Base-by-base conservation (phyloP, 495 filamentous ascomycete genomes). In the Aspergillus hancockii region DNA sequence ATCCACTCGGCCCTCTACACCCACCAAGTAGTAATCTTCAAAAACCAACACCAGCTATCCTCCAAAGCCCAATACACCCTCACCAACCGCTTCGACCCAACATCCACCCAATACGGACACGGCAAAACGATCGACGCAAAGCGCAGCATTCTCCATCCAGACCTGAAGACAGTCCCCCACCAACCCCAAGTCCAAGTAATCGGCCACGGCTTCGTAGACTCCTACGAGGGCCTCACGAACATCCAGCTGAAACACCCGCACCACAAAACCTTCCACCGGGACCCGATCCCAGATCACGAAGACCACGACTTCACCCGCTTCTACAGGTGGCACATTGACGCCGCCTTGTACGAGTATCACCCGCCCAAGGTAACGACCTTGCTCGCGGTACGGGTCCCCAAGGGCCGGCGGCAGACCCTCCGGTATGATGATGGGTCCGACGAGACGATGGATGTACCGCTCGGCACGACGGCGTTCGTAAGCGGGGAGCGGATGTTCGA, bases 301-400 rank as follows among this genome's bases (percentile, higher is more conserved):
- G 87, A 90, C 61, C 75, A 87, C 23, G 80, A 82, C 45, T 84
- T 79, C 68, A 90, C 88, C 6, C 83, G 88, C 23, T 91, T 90
- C 71, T 90, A 88, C 69, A 77, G 88, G 34, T 91, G 88, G 88
- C 88, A 91, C 64, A 90, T 91, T 55, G 88, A 91, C 67, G 88
- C 88, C 10, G 88, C 88, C 8, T 75, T 90, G 4, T 91, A 91
- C 66, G 88, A 82, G 13, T 77, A 89, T 18, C 82, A 89, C 32
- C 88, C 88, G 3, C 86, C 88, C 3, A 74, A 83, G 31, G 88
- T 88, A 9, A 91, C 88, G 0, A 85, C 86, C 0, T 76, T 91
- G 8, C 67, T 90, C 50, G 88, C 88, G 4, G 87, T 90, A 1
- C 73, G 74, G 23, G 87, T 91, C 1, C 88, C 88, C 0, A 73